A percentile compares a stretch with the other conserved stretches of the same genome.
Conservation (phyloP, 768 basidiomycete genomes). For the Macrolepiota dolichaula region DNA sequence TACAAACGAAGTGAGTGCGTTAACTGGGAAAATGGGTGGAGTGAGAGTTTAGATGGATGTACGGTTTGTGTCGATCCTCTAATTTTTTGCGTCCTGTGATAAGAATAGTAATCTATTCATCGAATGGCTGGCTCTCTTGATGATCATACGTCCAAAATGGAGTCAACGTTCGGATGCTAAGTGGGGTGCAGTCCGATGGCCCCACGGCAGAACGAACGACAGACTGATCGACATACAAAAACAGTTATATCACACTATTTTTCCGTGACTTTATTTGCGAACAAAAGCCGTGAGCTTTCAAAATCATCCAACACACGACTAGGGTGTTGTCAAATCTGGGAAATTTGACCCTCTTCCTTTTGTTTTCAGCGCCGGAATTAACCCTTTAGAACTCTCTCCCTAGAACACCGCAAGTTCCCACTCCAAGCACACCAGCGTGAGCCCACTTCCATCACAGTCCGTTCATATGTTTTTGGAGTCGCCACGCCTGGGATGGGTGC, state of each 20-base stretch:
- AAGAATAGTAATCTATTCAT: background rate
- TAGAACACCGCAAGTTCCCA: background rate
- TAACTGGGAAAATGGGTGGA: constrained; percentile 49
- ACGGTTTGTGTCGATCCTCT: background rate
- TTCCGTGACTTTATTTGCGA: background rate
- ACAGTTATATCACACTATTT: background rate
- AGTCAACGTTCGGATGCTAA: background rate
- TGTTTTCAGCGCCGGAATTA: background rate
- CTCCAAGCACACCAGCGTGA: background rate
- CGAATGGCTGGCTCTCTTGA: too few species aligned
- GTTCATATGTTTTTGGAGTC: constrained; percentile 1
- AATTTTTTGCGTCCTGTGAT: background rate
- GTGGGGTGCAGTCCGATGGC: background rate
- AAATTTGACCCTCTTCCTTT: background rate
- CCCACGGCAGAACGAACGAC: background rate
- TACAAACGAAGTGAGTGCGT: constrained; percentile 51
- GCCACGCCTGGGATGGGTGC: background rate
- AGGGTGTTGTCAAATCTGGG: background rate
- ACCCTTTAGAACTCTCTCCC: background rate
- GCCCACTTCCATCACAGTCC: background rate
- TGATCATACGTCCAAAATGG: background rate
- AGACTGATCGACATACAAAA: background rate
- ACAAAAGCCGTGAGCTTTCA: background rate
- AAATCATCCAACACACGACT: background rate
- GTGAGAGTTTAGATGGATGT: constrained; percentile 6